Conservation (phyloP, 2,329 filamentous ascomycete genomes). For the Sordariomycetes sp. region DNA sequence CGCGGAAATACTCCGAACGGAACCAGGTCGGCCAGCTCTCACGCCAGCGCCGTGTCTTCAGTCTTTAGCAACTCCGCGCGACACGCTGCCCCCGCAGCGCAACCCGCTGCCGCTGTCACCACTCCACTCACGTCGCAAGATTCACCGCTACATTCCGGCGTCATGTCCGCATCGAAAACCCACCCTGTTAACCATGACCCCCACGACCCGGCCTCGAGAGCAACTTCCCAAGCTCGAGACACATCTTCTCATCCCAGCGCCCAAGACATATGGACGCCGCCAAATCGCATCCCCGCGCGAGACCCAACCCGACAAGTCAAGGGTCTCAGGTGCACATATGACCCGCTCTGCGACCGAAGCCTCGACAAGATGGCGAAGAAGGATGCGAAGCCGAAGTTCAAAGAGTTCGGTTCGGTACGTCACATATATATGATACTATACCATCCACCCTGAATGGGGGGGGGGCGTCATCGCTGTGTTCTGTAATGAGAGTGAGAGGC, state of each 20-base stretch:
- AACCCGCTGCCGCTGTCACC: conserved; percentile 23
- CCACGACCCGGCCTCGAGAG: not conserved
- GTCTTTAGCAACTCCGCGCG: conserved; percentile 45
- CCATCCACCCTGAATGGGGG: conserved; percentile 13
- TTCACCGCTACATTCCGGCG: conserved; percentile 23
- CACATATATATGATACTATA: conserved; percentile 22
- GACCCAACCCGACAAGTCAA: conserved; percentile 39
- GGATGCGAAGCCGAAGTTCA: conserved; percentile 45
- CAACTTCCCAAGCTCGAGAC: not conserved
- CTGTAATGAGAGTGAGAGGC: conserved; percentile 34
- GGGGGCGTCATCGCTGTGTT: conserved; percentile 46
- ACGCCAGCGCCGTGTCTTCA: conserved; percentile 57
- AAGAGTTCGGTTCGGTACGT: conserved; percentile 56
- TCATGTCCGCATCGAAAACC: not conserved
- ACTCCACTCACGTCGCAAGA: conserved; percentile 38
- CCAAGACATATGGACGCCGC: conserved; percentile 16
- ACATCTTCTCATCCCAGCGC: conserved; percentile 3
- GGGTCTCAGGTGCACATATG: conserved; percentile 47
- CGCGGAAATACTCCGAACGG: conserved; percentile 57
- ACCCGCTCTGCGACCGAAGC: conserved; percentile 40
- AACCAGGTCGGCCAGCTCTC: conserved; percentile 59
- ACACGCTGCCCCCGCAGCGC: conserved; percentile 27
- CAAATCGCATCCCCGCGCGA: conserved; percentile 39
- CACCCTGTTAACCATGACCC: not conserved
- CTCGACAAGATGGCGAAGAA: conserved; percentile 37